A percentile compares a stretch with the other conserved stretches of the same genome.
Evolutionary conservation across 345 rosid genomes (phyloP).

Genomic region (Orychophragmus violaceus): DNA sequence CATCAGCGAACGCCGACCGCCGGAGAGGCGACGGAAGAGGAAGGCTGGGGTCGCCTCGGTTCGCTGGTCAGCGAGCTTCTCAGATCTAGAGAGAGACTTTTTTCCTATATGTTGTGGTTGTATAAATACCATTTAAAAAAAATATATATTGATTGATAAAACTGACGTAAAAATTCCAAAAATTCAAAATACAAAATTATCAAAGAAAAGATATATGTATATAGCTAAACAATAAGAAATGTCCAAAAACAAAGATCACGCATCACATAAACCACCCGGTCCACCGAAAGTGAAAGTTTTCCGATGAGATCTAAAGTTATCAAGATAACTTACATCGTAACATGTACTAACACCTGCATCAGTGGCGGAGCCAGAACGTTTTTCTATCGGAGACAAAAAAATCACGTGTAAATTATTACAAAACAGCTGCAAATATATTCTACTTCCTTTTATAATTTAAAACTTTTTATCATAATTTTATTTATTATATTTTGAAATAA

Average conservation of each 20-base stretch:
- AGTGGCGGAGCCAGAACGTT: too few relatives aligned
- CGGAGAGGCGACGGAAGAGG: too few relatives aligned
- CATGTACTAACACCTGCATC: background rate
- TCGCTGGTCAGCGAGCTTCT: too few relatives aligned
- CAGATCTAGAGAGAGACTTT: too few relatives aligned
- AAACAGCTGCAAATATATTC: too few relatives aligned
- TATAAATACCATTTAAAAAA: background rate
- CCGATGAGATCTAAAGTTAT: background rate
- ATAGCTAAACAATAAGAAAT: background rate
- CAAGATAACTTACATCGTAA: background rate
- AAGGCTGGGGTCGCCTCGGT: too few relatives aligned
- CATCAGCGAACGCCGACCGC: too few relatives aligned
- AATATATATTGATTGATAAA: background rate
- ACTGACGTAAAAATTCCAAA: background rate
- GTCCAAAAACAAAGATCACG: background rate
- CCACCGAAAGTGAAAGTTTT: slow-evolving; percentile 2
- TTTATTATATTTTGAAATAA: too few relatives aligned
- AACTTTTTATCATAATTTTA: too few relatives aligned
- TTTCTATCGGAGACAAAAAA: too few relatives aligned
- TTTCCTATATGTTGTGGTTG: background rate
- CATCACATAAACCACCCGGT: slow-evolving; percentile 1
- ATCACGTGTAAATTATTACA: too few relatives aligned
- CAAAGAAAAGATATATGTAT: background rate
- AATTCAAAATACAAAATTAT: background rate
- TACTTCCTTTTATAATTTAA: too few relatives aligned